These are phyloP conservation scores for Talaromyces albobiverticillius DNA, from an alignment of 2,329 filamentous ascomycete genomes.

Conservation along the genomic window DNA sequence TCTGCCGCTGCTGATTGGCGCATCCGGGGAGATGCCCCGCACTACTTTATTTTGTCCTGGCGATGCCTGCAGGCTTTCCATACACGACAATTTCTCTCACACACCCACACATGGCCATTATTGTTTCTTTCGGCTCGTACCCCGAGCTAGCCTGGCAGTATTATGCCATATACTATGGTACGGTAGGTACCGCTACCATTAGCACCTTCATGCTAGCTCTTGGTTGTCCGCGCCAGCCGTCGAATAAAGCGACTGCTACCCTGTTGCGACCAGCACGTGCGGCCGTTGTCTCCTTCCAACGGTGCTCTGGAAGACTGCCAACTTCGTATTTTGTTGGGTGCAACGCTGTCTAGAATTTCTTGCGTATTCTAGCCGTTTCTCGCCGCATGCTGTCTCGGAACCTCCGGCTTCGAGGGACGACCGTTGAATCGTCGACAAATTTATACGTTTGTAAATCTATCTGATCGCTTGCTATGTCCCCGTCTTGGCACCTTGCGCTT, in stretches of 20 bases:
- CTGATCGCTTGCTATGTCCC: neutral
- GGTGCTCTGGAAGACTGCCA: neutral
- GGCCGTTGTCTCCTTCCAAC: neutral
- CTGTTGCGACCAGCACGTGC: neutral
- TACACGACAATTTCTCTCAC: too few relatives aligned
- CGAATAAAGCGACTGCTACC: neutral
- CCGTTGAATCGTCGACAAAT: neutral
- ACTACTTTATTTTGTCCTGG: neutral
- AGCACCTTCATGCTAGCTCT: too few relatives aligned
- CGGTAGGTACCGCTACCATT: too few relatives aligned
- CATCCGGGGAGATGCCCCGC: neutral
- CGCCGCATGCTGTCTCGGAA: neutral
- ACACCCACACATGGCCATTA: too few relatives aligned
- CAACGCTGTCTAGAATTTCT: neutral
- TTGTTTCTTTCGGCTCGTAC: too few relatives aligned
- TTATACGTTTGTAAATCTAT: neutral
- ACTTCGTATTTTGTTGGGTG: neutral
- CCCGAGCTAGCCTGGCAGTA: too few relatives aligned
- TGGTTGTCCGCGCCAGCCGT: too few relatives aligned
- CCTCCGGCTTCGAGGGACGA: neutral
- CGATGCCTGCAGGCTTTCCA: too few relatives aligned
- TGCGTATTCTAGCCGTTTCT: neutral
- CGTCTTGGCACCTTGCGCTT: neutral
- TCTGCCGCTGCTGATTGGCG: neutral
- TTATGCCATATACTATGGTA: too few relatives aligned